Evolutionary conservation across 331 rosid species (phyloP), one percentile per base, ranked within the genome.

Genomic region (Stylosanthes scabra): DNA sequence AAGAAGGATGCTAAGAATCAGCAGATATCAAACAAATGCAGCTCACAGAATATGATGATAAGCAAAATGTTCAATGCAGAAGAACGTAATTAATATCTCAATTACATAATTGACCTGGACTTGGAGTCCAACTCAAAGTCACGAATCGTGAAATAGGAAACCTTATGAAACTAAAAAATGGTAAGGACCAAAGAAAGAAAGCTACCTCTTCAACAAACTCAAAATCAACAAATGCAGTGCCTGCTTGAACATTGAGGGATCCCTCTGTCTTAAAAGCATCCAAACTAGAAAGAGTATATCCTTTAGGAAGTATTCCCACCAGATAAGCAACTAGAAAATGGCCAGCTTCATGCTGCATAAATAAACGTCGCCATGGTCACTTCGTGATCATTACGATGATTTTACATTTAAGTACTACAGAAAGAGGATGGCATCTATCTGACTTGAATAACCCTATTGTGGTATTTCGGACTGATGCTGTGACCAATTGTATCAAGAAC

Each of bases 271-370:
- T 69, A 61, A 91, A 74, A 68, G 93, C 96, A 75, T 94, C 99
- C 83, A 91, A 77, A 79, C 96, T 89, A 51, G 96, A 75, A 57
- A 89, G 64, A 4, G 93, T 78, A 73, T 89, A 91, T 50, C 93
- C 86, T 84, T 86, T 89, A 0, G 99, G 97, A 78, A 91, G 93
- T 78, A 94, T 82, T 28, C 99, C 97, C 42, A 91, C 79, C 70
- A 89, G 86, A 83, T 94, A 91, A 56, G 99, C 99, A 46, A 91
- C 84, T 78, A 94, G 80, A 81, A 94, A 90, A 85, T 91, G 97
- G 2, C 99, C 99, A 65, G 99, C 99, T 88, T 94, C 99, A 78
- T 94, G 99, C 99, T 94, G 93, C 90, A 81, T 49, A 63, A 58
- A 63, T 47, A 69, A 64, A 62, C 42, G 12, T 25, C 75, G 47